Base-by-base conservation (phyloP, 495 filamentous ascomycete species). In the Xylaria telfairii region DNA sequence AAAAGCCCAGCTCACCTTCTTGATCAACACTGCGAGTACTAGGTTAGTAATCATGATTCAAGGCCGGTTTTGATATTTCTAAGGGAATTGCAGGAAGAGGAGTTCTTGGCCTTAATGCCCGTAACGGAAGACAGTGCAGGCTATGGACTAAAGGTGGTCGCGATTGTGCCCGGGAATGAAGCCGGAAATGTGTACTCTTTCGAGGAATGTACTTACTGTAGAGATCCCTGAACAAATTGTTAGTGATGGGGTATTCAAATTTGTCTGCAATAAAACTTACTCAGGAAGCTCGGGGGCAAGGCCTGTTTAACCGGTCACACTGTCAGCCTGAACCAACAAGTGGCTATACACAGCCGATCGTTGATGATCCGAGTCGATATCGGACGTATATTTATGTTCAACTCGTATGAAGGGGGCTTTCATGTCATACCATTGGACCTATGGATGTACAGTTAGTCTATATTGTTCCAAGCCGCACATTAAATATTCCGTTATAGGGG, bases 301-400 rank as follows among this genome's bases (percentile, higher is more conserved):
- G 87, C 96, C 96, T 99, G 84, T 86, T 74, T 74, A 75, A 79
- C 82, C 68, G 83, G 90, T 96, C 94, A 88, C 94, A 96, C 93
- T 88, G 93, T 98, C 95, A 97, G 95, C 90, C 90, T 86, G 85
- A 89, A 97, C 95, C 95, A 95, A 85, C 93, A 21, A 97, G 95
- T 95, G 96, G 96, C 87, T 84, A 56, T 75, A 54, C 83, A 61
- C 19, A 72, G 70, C 60, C 64, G 68, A 74, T 71, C 51, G 66
- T 54, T 49, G 73, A 76, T 54, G 64, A 65, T 69, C 68, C 71
- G 65, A 63, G 57, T 71, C 62, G 72, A 41, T 63, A 10, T 71
- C 65, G 68, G 63, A 51, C 74, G 54, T 60, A 72, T 70, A 74
- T 53, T 65, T 73, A 71, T 65, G 59, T 53, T n/a, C 69, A 70